phyloP scores from a whole-genome alignment of 1,139 yeast genomes.

The Hyphopichia khmerensis region DNA sequence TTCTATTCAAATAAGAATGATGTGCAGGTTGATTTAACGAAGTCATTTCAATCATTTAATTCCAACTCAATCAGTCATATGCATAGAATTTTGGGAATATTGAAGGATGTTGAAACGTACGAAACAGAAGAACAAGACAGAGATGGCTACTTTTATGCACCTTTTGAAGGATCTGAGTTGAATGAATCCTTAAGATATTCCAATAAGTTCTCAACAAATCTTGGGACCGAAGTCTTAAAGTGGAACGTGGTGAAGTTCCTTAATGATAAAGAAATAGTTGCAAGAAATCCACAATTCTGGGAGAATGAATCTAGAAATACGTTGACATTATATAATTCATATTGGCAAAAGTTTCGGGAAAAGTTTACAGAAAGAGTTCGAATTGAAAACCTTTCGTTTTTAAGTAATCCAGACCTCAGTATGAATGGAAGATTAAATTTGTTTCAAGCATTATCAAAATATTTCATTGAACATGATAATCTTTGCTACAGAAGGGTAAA shows the following conservation, averaged over 20 bases:
- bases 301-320: slow-evolving; percentile 2
- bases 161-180: neutral
- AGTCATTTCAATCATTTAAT: slow-evolving; percentile 11
- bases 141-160: neutral
- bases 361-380: neutral
- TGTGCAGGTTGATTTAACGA: slow-evolving; percentile 6
- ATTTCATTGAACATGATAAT: slow-evolving; percentile 11
- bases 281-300: slow-evolving; percentile 11
- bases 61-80: slow-evolving; percentile 14
- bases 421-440: slow-evolving; percentile 7
- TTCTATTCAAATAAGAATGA: neutral
- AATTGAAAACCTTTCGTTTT: slow-evolving; percentile 9
- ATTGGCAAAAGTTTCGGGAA: slow-evolving; percentile 3
- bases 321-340: slow-evolving; percentile 3
- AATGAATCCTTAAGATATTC: slow-evolving; percentile 4
- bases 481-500: slow-evolving; percentile 5
- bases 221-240: slow-evolving; percentile 16
- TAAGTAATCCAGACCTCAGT: slow-evolving; percentile 9
- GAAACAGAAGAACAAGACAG: slow-evolving; percentile 1
- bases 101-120: slow-evolving; percentile 9
- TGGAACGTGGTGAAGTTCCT: slow-evolving; percentile 15
- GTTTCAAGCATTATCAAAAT: slow-evolving; percentile 9
- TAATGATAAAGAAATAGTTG: slow-evolving; percentile 12
- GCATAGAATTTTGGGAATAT: slow-evolving; percentile 15
- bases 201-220: slow-evolving; percentile 6